phyloP scores from a whole-genome alignment of 2,329 filamentous ascomycete species.

The Talaromyces atroroseus region DNA sequence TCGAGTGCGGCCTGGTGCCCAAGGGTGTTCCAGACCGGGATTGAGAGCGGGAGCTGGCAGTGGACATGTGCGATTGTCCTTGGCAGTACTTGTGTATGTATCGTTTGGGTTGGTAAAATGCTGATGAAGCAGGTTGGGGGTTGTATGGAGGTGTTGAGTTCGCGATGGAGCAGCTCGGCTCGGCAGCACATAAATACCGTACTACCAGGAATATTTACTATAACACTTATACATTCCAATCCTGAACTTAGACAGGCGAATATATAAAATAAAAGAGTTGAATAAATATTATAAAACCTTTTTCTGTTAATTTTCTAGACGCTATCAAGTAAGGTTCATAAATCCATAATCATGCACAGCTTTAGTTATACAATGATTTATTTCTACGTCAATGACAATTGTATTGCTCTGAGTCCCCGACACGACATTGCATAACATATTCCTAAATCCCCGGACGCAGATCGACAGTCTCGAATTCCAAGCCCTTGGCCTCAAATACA shows the following conservation, averaged over 20 bases:
- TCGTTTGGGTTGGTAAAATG: not conserved
- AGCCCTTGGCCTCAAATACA: conserved; percentile 61
- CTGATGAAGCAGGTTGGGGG: not conserved
- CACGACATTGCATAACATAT: not conserved
- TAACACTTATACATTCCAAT: too few species aligned
- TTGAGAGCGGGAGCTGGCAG: conserved; percentile 11
- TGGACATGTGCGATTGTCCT: conserved; percentile 10
- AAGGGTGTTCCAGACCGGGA: conserved; percentile 13
- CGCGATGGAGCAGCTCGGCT: too few species aligned
- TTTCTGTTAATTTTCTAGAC: too few species aligned
- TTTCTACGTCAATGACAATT: not conserved
- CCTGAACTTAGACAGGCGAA: too few species aligned
- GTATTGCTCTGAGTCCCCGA: too few species aligned
- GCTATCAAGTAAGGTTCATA: too few species aligned
- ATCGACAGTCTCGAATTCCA: conserved; percentile 65
- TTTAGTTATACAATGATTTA: not conserved
- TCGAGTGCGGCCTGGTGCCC: conserved; percentile 9
- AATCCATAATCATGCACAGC: too few species aligned
- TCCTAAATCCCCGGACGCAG: conserved; percentile 34
- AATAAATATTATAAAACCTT: too few species aligned
- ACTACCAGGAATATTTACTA: too few species aligned
- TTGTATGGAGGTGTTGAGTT: too few species aligned
- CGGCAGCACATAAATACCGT: too few species aligned
- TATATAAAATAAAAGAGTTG: too few species aligned
- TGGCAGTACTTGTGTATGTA: not conserved